phyloP scores from a whole-genome alignment of 108 stramenopile genomes.

The Pseudonitzschia multiseries region DNA sequence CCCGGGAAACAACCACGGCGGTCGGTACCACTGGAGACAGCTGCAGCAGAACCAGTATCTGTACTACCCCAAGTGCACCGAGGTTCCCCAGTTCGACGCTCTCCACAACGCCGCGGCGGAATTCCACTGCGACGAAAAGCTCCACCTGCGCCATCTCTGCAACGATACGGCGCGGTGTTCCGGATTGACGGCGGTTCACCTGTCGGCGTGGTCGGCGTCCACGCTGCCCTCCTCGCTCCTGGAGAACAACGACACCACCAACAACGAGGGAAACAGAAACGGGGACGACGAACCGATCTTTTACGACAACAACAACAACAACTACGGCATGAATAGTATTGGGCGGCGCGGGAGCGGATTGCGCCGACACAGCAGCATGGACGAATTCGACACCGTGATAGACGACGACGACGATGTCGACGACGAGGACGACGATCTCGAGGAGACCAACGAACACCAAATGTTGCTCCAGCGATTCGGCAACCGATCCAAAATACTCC shows the following conservation, averaged over 20 bases:
- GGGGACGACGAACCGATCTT: too few relatives aligned
- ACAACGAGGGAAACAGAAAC: background rate
- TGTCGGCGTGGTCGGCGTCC: constrained; percentile 18
- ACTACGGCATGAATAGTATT: too few relatives aligned
- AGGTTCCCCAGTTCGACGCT: constrained; percentile 79
- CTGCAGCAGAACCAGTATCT: background rate
- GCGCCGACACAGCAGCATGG: background rate
- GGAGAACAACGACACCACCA: background rate
- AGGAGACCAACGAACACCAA: background rate
- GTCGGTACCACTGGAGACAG: background rate
- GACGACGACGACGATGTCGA: background rate
- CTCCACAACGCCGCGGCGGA: constrained; percentile 62
- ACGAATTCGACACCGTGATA: background rate
- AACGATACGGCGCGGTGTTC: constrained; percentile 75
- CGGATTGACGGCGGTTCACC: constrained; percentile 66
- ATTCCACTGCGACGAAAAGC: constrained; percentile 74
- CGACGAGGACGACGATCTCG: background rate
- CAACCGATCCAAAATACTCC: constrained; percentile 56
- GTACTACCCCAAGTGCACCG: constrained; percentile 62
- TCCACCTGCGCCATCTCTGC: constrained; percentile 77
- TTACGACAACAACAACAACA: too few relatives aligned
- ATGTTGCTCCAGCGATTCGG: constrained; percentile 26
- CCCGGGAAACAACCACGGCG: background rate
- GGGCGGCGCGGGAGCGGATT: background rate
- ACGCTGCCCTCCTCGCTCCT: constrained; percentile 1